A percentile compares a stretch with the other conserved stretches of the same genome.
phyloP scores from a whole-genome alignment of 202 grass and related monocot genomes.

The Cymbopogon flexuosus region DNA sequence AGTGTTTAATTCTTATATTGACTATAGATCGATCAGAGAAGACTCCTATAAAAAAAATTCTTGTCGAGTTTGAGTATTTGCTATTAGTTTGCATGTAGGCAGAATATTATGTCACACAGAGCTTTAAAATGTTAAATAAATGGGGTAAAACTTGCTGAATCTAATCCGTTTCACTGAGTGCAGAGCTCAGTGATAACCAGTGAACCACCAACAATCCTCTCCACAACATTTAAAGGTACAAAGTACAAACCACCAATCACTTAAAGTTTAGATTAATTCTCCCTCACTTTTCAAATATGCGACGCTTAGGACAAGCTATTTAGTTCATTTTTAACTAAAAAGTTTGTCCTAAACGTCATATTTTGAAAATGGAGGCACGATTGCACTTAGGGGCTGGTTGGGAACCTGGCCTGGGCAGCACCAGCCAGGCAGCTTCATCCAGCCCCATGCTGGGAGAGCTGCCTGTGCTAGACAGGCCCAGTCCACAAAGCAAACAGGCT shows the following conservation, averaged over 20 bases:
- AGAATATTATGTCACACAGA: slow-evolving; percentile 2
- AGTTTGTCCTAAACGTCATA: too few species aligned
- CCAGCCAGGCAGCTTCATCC: too few species aligned
- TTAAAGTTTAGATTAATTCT: neutral
- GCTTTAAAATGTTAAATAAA: neutral
- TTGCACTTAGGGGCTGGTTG: too few species aligned
- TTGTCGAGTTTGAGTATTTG: neutral
- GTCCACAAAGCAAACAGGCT: too few species aligned
- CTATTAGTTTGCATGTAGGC: neutral
- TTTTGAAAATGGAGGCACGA: too few species aligned
- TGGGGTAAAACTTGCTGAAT: neutral
- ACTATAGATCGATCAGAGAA: neutral
- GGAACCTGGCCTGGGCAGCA: too few species aligned
- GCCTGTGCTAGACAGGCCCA: too few species aligned
- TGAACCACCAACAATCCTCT: neutral
- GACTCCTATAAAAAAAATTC: neutral
- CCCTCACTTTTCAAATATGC: too few species aligned
- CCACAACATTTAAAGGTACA: neutral
- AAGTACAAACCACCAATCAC: neutral
- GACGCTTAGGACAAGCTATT: neutral
- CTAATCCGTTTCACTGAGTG: neutral
- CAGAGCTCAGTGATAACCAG: neutral
- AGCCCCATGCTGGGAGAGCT: too few species aligned
- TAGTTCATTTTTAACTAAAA: neutral
- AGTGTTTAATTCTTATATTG: neutral